phyloP scores from a whole-genome alignment of 176 grass and related monocot species.

The Puccinellia tenuiflora region DNA sequence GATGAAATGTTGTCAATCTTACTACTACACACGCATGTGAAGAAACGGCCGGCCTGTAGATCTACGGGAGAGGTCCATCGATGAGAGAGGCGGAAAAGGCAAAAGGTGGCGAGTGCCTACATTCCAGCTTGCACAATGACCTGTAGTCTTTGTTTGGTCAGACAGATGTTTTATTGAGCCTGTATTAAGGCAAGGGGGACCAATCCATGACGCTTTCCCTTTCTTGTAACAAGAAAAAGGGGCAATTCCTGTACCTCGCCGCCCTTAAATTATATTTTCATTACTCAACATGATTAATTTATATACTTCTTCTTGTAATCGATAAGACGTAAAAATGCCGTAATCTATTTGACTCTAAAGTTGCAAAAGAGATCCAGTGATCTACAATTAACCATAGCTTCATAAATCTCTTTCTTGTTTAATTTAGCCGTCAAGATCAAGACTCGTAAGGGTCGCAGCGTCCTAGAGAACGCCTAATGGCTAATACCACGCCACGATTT shows the following conservation, averaged over 20 bases:
- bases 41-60: background rate
- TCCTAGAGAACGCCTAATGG: no score
- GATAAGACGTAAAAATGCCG: background rate
- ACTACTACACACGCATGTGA: background rate
- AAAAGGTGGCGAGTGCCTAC: background rate
- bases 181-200: background rate
- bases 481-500: no score
- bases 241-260: background rate
- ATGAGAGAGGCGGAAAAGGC: background rate
- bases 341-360: background rate
- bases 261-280: no score
- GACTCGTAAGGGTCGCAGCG: background rate
- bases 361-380: background rate
- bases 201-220: background rate
- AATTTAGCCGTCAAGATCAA: background rate
- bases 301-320: background rate
- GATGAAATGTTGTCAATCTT: background rate
- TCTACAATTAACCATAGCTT: background rate
- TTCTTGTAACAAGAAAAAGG: background rate
- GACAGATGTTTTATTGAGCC: slow-evolving; percentile 5
- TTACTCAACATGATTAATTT: no score
- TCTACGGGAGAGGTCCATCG: background rate
- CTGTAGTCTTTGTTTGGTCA: slow-evolving; percentile 6
- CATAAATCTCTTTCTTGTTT: background rate
- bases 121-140: slow-evolving; percentile 7